phyloP scores from a whole-genome alignment of 2,329 filamentous ascomycete genomes.

The Ophiocordyceps camponoti-floridani region DNA sequence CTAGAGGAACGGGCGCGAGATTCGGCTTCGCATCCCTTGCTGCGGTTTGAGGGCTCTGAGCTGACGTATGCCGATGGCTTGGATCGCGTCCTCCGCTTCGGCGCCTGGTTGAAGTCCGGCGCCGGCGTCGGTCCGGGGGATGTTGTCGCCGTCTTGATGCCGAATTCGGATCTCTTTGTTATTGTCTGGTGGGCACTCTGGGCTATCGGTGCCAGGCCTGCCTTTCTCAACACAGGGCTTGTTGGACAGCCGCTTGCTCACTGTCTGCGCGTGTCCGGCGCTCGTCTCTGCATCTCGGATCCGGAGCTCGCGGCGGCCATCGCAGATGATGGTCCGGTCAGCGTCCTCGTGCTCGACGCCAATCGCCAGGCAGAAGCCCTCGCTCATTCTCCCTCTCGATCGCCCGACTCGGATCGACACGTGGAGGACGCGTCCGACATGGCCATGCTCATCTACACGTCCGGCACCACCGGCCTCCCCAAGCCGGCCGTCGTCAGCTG shows the following conservation, averaged over 20 bases:
- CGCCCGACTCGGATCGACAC: constrained; percentile 36
- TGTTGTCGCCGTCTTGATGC: constrained; percentile 64
- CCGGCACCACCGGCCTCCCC: constrained; percentile 69
- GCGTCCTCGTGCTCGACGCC: constrained; percentile 43
- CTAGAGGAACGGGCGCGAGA: constrained; percentile 47
- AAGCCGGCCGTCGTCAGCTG: constrained; percentile 66
- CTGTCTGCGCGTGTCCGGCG: constrained; percentile 50
- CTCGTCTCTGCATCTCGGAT: constrained; percentile 54
- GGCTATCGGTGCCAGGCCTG: constrained; percentile 67
- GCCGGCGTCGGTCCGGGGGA: constrained; percentile 50
- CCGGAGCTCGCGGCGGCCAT: constrained; percentile 35
- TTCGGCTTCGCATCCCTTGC: constrained; percentile 35
- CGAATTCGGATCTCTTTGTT: constrained; percentile 64
- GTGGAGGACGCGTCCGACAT: constrained; percentile 35
- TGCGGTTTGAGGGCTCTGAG: constrained; percentile 49
- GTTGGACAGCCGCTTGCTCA: constrained; percentile 53
- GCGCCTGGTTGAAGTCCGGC: constrained; percentile 51
- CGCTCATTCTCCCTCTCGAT: constrained; percentile 31
- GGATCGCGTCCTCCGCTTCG: constrained; percentile 51
- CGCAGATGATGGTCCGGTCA: constrained; percentile 24
- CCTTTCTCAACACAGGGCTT: constrained; percentile 80
- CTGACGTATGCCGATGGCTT: constrained; percentile 68
- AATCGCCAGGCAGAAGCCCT: constrained; percentile 36
- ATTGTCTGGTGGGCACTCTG: constrained; percentile 64
- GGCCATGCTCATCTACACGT: constrained; percentile 67